Evolutionary conservation across 139 green algal species (phyloP), one percentile per base, ranked within the genome.

Genomic region (Chlamydomonas asymmetrica): DNA sequence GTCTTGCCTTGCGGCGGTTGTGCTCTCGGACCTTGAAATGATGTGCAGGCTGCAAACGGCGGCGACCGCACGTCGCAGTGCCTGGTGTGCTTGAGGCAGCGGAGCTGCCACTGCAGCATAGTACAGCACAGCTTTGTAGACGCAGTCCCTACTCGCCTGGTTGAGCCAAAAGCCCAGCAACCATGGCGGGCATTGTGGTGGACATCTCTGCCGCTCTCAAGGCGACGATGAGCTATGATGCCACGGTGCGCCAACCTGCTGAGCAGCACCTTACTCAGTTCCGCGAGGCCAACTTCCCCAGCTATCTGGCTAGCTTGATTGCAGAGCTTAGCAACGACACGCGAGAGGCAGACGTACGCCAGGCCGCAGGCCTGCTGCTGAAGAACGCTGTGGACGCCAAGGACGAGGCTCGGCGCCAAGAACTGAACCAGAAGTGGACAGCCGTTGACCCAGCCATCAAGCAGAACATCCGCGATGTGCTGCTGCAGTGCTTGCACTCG

Each of bases 301-400:
- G 64, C 25, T 98, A 94, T 74, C 64, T 98, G 6, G 66, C 88
- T 0, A 87, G 80, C 40, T 71, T 98, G 4, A 80, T 90, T 9
- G 73, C 82, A 0, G 93, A 98, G 82, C 74, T 99, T 23, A 84
- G 86, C 10, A 94, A 91, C 41, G 74, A 88, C 18, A 49, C 75
- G 23, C 96, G 97, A 63, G 88, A 91, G 0, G 69, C 82, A 9
- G 88, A 95, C 38, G 76, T 84, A 1, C 76, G 96, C 45, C 86
- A 90, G 35, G 85, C 98, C 18, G 96, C 96, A 25, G 95, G 93
- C 8, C 70, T 99, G 5, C 82, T 98, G n/a, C 84, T 99, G 2
- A 99, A 99, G 76, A 99, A 99, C 85, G 64, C 80, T 25, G 78
- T 99, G 16, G 91, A 98, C 75, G 91, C 94, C 32, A 96, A 94